Percentiles rank a stretch among this genome's conserved stretches.
Evolutionary conservation across 345 rosid species (phyloP).

Genomic region (Corchorus capsularis): DNA sequence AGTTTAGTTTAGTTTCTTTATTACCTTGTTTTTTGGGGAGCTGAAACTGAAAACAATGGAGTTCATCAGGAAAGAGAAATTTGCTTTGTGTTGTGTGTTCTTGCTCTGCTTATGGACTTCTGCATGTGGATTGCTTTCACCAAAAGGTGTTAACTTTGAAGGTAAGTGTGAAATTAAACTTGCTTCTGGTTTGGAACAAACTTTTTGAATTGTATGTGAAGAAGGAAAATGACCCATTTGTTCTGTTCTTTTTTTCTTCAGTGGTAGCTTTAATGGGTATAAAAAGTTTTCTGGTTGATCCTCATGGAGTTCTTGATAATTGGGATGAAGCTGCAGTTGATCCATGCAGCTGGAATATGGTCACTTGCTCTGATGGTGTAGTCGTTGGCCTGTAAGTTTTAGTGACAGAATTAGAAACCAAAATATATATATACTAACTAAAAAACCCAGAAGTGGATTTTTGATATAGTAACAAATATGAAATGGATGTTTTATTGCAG

Average conservation of each 20-base stretch:
- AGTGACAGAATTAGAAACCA: too few relatives aligned
- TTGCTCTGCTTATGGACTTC: conserved; percentile 42
- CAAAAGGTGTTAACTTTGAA: conserved; percentile 86
- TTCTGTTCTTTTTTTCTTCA: conserved; percentile 26
- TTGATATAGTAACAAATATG: not conserved
- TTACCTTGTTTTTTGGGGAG: conserved; percentile 6
- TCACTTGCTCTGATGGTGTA: conserved; percentile 71
- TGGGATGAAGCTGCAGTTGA: conserved; percentile 85
- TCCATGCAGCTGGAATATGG: conserved; percentile 87
- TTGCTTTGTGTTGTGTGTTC: conserved; percentile 29
- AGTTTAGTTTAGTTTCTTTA: conserved; percentile 11
- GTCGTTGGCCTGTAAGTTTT: conserved; percentile 73
- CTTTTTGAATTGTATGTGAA: not conserved
- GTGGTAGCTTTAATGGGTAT: conserved; percentile 81
- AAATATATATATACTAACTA: too few relatives aligned
- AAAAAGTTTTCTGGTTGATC: conserved; percentile 52
- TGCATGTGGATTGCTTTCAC: conserved; percentile 65
- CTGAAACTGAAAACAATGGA: conserved; percentile 33
- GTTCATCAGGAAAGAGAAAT: conserved; percentile 33
- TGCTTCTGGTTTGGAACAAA: not conserved
- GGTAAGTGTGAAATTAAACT: conserved; percentile 45
- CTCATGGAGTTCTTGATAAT: conserved; percentile 57
- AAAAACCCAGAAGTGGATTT: not conserved
- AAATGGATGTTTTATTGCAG: conserved; percentile 43
- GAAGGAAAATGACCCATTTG: not conserved